Conservation (phyloP, 768 basidiomycete genomes). For the Nevesoporus exiguus region DNA sequence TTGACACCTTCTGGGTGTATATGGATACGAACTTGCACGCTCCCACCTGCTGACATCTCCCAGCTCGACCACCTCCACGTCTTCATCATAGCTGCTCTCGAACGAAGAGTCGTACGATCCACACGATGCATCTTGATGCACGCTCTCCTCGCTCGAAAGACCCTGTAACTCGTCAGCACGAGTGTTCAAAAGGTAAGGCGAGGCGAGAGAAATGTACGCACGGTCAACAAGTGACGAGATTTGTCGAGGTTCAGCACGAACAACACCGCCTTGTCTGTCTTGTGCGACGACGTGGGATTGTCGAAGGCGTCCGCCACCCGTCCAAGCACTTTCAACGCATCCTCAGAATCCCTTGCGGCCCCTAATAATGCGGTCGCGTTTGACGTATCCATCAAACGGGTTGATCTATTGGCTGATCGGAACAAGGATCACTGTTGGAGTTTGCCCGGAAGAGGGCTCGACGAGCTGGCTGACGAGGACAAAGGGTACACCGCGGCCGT, state of each 20-base stretch:
- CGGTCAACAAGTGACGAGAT: slow-evolving; percentile 19
- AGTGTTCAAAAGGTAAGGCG: background rate
- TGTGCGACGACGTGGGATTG: slow-evolving; percentile 14
- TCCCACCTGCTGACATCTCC: slow-evolving; percentile 13
- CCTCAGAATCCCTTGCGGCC: background rate
- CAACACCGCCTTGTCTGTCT: slow-evolving; percentile 18
- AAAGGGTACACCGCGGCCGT: background rate
- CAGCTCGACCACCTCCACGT: slow-evolving; percentile 16
- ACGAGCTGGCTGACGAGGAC: slow-evolving; percentile 6
- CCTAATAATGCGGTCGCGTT: background rate
- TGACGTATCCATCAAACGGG: slow-evolving; percentile 4
- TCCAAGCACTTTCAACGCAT: slow-evolving; percentile 24
- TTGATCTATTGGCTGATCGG: too few relatives aligned
- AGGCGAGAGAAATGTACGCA: slow-evolving; percentile 10
- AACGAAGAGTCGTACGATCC: slow-evolving; percentile 9
- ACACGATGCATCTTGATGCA: slow-evolving; percentile 1
- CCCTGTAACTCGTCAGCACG: slow-evolving; percentile 6
- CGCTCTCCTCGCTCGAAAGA: slow-evolving; percentile 15
- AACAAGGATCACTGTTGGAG: background rate
- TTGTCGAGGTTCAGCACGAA: slow-evolving; percentile 24
- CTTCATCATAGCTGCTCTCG: slow-evolving; percentile 17
- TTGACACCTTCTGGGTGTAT: background rate
- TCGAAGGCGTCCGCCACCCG: slow-evolving; percentile 32
- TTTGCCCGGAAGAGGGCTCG: background rate
- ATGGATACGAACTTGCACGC: slow-evolving; percentile 16